These are phyloP conservation scores for Candida schatavii DNA, from an alignment of 805 yeast genomes.

Conservation along the genomic window DNA sequence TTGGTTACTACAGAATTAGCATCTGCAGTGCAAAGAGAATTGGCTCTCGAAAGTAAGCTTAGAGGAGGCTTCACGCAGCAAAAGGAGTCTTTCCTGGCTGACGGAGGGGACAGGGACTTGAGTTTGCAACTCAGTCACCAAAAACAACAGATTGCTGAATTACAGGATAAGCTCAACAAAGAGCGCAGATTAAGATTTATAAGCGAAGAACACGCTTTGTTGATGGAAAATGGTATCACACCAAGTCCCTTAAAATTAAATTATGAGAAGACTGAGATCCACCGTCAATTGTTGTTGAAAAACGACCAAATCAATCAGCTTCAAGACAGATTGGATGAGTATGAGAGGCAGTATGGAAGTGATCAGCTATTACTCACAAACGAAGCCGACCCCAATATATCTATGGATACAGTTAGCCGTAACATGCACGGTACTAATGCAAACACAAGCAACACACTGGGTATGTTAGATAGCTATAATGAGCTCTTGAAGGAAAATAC, in stretches of 20 bases:
- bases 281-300: conserved; percentile 44
- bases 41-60: conserved; percentile 51
- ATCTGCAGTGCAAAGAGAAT: conserved; percentile 66
- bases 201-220: conserved; percentile 66
- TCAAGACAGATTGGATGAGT: conserved; percentile 43
- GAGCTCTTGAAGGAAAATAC: conserved; percentile 39
- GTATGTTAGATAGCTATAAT: conserved; percentile 36
- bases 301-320: conserved; percentile 48
- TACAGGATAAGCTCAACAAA: conserved; percentile 56
- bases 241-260: conserved; percentile 57
- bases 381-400: neutral
- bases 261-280: conserved; percentile 54
- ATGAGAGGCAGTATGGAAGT: conserved; percentile 13
- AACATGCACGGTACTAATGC: too few species aligned
- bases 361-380: conserved; percentile 22
- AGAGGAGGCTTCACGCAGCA: conserved; percentile 12
- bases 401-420: neutral
- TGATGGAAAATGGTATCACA: conserved; percentile 49
- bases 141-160: conserved; percentile 37
- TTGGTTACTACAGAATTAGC: conserved; percentile 72
- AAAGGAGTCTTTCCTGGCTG: too few species aligned
- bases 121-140: conserved; percentile 7
- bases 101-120: neutral
- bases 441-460: neutral
- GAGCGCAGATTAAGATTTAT: conserved; percentile 66